Conservation (phyloP, 306 rosid genomes). For the Lablab purpureus region DNA sequence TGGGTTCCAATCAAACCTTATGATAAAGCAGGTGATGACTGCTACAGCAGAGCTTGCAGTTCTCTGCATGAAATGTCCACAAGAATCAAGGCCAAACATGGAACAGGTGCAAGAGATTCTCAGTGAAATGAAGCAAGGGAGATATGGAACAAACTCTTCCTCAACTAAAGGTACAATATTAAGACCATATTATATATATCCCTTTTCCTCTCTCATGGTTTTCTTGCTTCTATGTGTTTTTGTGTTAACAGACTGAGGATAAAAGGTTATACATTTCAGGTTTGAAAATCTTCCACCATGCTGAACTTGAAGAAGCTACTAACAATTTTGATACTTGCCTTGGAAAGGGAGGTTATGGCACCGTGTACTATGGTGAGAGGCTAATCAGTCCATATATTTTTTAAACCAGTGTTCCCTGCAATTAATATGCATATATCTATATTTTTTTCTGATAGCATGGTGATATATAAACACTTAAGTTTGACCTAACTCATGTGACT, state of each 20-base stretch:
- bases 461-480: too few relatives aligned
- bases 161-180: conserved; percentile 1
- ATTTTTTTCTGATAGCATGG: too few relatives aligned
- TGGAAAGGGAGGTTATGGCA: conserved; percentile 73
- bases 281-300: conserved; percentile 36
- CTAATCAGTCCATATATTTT: neutral
- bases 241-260: neutral
- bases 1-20: conserved; percentile 25
- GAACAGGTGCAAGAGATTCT: conserved; percentile 40
- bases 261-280: conserved; percentile 12
- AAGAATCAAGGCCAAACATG: conserved; percentile 37
- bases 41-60: conserved; percentile 31
- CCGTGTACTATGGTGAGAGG: conserved; percentile 63
- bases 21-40: conserved; percentile 10
- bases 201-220: neutral
- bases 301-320: conserved; percentile 55
- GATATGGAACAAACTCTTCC: neutral
- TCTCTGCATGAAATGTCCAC: conserved; percentile 36
- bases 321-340: conserved; percentile 47
- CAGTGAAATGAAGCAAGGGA: neutral
- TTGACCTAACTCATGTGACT: too few relatives aligned
- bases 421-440: neutral
- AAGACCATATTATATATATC: neutral
- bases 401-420: too few relatives aligned
- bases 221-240: neutral